Base-by-base conservation (phyloP, 192 early-diverging fungal genomes). In the Coemansia sp. region DNA sequence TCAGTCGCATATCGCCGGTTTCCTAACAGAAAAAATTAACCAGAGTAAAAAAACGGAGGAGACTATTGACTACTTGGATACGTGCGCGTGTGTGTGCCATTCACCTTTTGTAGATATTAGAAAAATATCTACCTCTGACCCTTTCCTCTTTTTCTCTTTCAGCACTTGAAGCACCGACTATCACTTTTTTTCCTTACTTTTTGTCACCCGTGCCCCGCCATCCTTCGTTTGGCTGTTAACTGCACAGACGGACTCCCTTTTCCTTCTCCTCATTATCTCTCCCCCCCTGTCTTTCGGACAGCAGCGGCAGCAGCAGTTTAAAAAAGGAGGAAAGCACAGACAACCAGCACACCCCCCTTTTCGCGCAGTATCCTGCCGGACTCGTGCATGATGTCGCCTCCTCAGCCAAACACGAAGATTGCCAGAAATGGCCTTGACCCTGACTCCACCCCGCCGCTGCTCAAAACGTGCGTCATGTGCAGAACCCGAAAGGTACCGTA, bases 391-490 rank as follows among this genome's bases (percentile, higher is more conserved):
- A 58, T 58, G 56, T 37, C 56, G 13, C 39, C 56, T 8, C 38
- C 23, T 58, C 69, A 65, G 78, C 45, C 69, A 57, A 79, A 79
- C 56, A 64, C 63, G 65, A 75, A 71, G 63, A 50, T 50, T 21
- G 48, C 44, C 19, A 45, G 57, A 39, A 66, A 65, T 11, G 64
- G 40, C 48, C 47, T 45, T 21, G 64, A 72, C 61, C n/a, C 67
- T 12, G 68, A 64, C 8, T 21, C 61, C 21, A 54, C 61, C 2
- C 64, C 65, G 45, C 79, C 79, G 61, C 68, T 76, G 21, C 74
- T 81, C 59, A 81, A 81, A 61, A 81, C 79, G 19, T 81, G 79
- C n/a, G 74, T 76, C 9, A 81, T 75, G 74, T 81, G 79, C 68
- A 49, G 79, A 40, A 73, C 67, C 26, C 70, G 79, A 63, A 81